phyloP scores from a whole-genome alignment of 331 rosid species.

The Rosa hybrid region DNA sequence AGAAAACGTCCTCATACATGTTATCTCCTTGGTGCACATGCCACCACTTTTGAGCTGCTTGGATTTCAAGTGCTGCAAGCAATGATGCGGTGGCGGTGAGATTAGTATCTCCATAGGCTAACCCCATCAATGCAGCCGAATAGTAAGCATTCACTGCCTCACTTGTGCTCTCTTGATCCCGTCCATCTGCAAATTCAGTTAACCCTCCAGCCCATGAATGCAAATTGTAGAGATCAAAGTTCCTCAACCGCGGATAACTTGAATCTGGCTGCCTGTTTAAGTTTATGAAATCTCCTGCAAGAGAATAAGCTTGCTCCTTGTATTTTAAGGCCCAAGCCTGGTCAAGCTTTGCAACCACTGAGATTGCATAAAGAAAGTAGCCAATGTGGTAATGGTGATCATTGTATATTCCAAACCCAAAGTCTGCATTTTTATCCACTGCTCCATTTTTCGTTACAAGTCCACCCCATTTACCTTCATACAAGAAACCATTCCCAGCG shows the following conservation, averaged over 20 bases:
- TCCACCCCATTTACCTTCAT: constrained; percentile 75
- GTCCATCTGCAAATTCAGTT: constrained; percentile 67
- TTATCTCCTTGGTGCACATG: constrained; percentile 48
- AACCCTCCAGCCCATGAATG: constrained; percentile 90
- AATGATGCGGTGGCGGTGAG: constrained; percentile 58
- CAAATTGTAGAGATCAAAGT: constrained; percentile 65
- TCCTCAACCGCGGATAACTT: constrained; percentile 51
- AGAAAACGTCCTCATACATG: constrained; percentile 48
- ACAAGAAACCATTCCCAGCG: constrained; percentile 64
- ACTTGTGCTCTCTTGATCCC: constrained; percentile 79
- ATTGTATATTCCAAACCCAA: constrained; percentile 72
- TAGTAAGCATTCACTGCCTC: constrained; percentile 85
- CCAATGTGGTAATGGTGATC: constrained; percentile 78
- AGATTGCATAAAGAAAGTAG: constrained; percentile 67
- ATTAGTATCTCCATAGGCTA: constrained; percentile 68
- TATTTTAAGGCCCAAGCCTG: constrained; percentile 70
- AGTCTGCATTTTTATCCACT: constrained; percentile 54
- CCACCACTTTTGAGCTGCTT: constrained; percentile 80
- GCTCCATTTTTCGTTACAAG: constrained; percentile 62
- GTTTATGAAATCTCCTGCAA: constrained; percentile 65
- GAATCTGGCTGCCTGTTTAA: constrained; percentile 44
- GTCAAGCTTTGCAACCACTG: constrained; percentile 73
- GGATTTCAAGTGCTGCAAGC: constrained; percentile 58
- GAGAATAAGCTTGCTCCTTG: constrained; percentile 66
- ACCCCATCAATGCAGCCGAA: constrained; percentile 71